Evolutionary conservation across 208 protist genomes (phyloP).

Genomic region (Borovskyia barvae): DNA sequence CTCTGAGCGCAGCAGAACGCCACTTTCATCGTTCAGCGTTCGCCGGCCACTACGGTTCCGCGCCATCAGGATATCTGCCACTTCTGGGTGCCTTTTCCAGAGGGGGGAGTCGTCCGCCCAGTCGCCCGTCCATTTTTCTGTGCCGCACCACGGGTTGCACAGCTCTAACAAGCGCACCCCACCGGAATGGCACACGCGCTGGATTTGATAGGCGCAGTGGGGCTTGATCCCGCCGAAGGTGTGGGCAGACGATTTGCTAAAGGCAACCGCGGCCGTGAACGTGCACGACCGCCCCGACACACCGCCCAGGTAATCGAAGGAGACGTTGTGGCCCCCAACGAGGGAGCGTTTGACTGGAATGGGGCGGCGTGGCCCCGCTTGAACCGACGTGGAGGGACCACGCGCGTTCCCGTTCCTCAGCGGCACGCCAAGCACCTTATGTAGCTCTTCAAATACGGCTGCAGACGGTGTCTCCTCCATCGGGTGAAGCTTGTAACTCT

Average conservation of each 20-base stretch:
- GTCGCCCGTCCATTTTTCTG: slow-evolving; percentile 59
- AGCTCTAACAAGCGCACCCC: slow-evolving; percentile 66
- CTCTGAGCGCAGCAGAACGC: background rate
- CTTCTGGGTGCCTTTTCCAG: slow-evolving; percentile 65
- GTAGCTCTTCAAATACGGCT: slow-evolving; percentile 9
- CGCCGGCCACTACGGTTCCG: background rate
- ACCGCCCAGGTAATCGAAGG: slow-evolving; percentile 1
- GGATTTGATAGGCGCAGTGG: slow-evolving; percentile 51
- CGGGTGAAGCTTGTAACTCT: slow-evolving; percentile 19
- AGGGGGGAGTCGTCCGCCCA: slow-evolving; percentile 70
- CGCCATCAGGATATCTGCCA: slow-evolving; percentile 36
- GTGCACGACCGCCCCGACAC: background rate
- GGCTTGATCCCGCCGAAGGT: slow-evolving; percentile 52
- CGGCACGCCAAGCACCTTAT: background rate
- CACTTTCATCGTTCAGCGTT: background rate
- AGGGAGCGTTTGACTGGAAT: background rate
- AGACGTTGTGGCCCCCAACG: background rate
- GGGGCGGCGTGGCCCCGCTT: background rate
- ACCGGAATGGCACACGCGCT: slow-evolving; percentile 56
- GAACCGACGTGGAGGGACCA: too few relatives aligned
- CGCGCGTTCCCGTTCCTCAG: background rate
- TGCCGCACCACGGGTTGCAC: slow-evolving; percentile 32
- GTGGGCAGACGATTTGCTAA: slow-evolving; percentile 32
- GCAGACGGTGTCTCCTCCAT: slow-evolving; percentile 4
- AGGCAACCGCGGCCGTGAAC: slow-evolving; percentile 26